Conservation (phyloP, 1,139 yeast genomes). For the Wickerhamomyces sp. region DNA sequence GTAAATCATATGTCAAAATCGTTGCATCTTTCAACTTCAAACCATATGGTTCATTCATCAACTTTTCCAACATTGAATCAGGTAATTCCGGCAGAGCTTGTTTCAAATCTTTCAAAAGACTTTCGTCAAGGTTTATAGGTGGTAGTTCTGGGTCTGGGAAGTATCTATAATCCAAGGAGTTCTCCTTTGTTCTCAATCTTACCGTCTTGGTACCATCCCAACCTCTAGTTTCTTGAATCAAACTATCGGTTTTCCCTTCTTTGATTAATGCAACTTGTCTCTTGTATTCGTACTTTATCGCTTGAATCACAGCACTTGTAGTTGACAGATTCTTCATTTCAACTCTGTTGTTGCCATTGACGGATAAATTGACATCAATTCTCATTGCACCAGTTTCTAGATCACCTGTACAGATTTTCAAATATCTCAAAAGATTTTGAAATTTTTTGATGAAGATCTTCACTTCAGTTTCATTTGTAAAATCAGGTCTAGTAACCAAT, state of each 20-base stretch:
- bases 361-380: conserved; percentile 87
- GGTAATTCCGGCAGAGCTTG: conserved; percentile 56
- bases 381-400: conserved; percentile 93
- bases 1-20: conserved; percentile 50
- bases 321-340: conserved; percentile 89
- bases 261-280: conserved; percentile 52
- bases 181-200: conserved; percentile 70
- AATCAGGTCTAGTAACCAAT: conserved; percentile 88
- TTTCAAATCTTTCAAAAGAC: conserved; percentile 35
- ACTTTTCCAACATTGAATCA: conserved; percentile 46
- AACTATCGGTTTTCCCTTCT: conserved; percentile 30
- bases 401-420: conserved; percentile 81
- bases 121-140: conserved; percentile 39
- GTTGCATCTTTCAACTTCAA: conserved; percentile 69
- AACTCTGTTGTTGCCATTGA: conserved; percentile 65
- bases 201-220: conserved; percentile 79
- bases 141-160: conserved; percentile 94
- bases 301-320: conserved; percentile 72
- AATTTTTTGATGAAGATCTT: conserved; percentile 76
- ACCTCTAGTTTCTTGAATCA: conserved; percentile 77
- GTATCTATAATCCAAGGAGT: conserved; percentile 81
- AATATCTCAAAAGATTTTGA: conserved; percentile 61
- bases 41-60: conserved; percentile 48
- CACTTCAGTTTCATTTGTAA: conserved; percentile 62
- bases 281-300: conserved; percentile 67